These are phyloP conservation scores for Naematelia aurantialba DNA, from an alignment of 768 basidiomycete species.

Conservation along the genomic window DNA sequence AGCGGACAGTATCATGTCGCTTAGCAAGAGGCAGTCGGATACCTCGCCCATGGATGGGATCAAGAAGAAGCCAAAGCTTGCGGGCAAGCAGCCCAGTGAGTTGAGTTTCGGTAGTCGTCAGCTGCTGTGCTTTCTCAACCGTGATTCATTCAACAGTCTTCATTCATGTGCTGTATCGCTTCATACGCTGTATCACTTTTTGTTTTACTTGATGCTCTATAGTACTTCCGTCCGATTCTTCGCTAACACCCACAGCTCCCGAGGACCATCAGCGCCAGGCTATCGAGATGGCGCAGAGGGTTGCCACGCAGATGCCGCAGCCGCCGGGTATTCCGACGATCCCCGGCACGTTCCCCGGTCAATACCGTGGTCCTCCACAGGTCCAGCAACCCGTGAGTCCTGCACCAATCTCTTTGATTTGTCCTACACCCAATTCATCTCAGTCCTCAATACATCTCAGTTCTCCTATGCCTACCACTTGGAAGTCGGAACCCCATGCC, in stretches of 20 bases:
- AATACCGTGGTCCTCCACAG: neutral
- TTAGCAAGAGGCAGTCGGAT: neutral
- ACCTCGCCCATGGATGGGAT: neutral
- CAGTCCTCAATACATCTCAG: no score
- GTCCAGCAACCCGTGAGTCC: conserved; percentile 4
- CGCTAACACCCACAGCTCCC: conserved; percentile 12
- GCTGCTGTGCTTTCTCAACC: no score
- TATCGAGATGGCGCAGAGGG: conserved; percentile 12
- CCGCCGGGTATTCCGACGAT: neutral
- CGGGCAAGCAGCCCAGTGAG: conserved; percentile 14
- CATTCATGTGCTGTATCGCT: no score
- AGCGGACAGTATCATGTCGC: neutral
- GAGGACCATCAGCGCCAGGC: conserved; percentile 23
- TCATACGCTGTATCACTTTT: no score
- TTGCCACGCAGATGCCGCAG: neutral
- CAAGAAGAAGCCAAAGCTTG: conserved; percentile 6
- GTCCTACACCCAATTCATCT: no score
- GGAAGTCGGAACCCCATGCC: no score
- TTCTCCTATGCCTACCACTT: no score
- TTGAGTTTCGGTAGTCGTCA: no score
- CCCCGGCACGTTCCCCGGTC: neutral
- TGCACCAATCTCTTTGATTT: no score
- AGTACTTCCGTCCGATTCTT: neutral
- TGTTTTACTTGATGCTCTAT: no score
- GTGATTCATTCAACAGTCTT: no score